Base-by-base conservation (phyloP, 1,284 basidiomycete species). In the Phellinidium pouzarii region DNA sequence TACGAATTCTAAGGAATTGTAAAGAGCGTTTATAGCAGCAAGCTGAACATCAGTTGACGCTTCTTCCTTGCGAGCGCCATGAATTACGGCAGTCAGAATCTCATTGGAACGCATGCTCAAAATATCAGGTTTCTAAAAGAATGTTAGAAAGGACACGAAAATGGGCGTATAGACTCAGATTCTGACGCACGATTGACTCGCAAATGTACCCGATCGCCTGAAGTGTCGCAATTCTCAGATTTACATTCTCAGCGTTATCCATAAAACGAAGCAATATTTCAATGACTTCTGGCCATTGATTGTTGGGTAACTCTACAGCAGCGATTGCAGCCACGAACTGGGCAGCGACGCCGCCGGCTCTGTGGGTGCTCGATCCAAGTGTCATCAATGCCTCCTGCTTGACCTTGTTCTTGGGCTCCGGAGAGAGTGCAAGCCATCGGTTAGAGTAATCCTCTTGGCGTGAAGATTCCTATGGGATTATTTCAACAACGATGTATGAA, bases 181-280 rank as follows among this genome's bases (percentile, higher is more conserved):
- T 54, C 41, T n/a, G 31, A 83, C 93, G 65, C 63, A 95, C 93
- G 71, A 98, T 91, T 46, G 84, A 77, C 73, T 99, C 96, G 73
- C 95, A 99, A 65, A 97, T 93, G 72, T 88, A 98, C 52, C 95
- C 95, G 70, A 99, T 93, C 23, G 94, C 83, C 71, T 96, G 93
- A 26, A 99, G 76, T 14, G 95, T 94, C 14, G 93, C 82, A 60
- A 97, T 88, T 64, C 85, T 82, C 62, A 98, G 73, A 60, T 85
- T 85, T 12, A 80, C 73, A 69, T 93, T 94, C 50, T 77, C 72
- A 53, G 79, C 75, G 64, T 87, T 85, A 66, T 88, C 87, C 59
- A 96, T 85, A 65, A 95, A 94, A 53, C 87, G 83, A 48, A 99
- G 77, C 25, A 99, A 77, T 57, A 88, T 77, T 60, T 88, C 84